phyloP scores from a whole-genome alignment of 2,329 filamentous ascomycete genomes.

The Trichoderma arundinaceum region DNA sequence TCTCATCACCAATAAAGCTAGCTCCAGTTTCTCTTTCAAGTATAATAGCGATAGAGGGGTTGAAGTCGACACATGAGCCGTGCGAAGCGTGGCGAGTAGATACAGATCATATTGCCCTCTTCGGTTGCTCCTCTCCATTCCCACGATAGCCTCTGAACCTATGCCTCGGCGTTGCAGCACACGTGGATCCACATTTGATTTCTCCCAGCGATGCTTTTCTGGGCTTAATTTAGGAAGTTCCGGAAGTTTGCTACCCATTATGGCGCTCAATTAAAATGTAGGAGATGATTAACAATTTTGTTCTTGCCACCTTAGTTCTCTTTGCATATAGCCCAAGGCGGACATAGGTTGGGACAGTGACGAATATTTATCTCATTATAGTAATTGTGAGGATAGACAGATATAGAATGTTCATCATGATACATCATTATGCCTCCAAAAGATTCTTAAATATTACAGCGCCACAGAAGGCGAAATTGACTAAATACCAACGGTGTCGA shows the following conservation, averaged over 20 bases:
- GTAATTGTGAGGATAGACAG: too few species aligned
- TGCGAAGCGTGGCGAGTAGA: not conserved
- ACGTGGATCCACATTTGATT: not conserved
- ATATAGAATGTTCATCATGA: too few species aligned
- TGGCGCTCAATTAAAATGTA: not conserved
- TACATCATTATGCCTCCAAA: not conserved
- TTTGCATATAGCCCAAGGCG: not conserved
- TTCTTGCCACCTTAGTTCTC: not conserved
- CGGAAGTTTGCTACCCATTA: not conserved
- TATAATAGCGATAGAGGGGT: not conserved
- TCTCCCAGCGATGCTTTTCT: not conserved
- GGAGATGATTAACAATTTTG: too few species aligned
- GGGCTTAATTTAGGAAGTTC: not conserved
- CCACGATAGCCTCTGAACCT: not conserved
- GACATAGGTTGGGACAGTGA: too few species aligned
- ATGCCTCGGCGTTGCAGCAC: not conserved
- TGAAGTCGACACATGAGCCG: not conserved
- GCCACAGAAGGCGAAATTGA: too few species aligned
- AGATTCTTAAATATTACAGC: constrained; percentile 59
- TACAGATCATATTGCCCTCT: not conserved
- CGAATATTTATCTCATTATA: too few species aligned
- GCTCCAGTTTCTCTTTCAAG: not conserved
- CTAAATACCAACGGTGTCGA: too few species aligned
- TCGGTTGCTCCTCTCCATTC: not conserved
- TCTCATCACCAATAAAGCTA: not conserved